Percentiles rank a stretch among this genome's conserved stretches.
Conservation (phyloP, 2,329 filamentous ascomycete species). For the Talaromyces albobiverticillius region DNA sequence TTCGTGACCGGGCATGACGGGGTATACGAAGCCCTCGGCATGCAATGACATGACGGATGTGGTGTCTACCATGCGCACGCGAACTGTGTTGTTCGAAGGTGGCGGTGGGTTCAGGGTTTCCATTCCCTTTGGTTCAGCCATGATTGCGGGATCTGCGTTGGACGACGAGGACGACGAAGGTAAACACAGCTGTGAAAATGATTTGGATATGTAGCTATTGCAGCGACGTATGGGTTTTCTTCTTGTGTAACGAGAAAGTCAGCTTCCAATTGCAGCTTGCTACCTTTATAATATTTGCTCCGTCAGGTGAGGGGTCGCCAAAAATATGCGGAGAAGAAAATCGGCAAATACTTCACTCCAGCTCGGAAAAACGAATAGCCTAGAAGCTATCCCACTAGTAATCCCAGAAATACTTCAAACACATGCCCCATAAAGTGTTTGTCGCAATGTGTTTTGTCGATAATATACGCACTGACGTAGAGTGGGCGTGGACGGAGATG, state of each 20-base stretch:
- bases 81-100: not conserved
- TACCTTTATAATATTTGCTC: not conserved
- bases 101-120: not conserved
- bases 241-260: too few relatives aligned
- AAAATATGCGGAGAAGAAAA: not conserved
- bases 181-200: too few relatives aligned
- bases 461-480: not conserved
- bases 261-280: not conserved
- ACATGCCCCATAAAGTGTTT: too few relatives aligned
- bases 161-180: too few relatives aligned
- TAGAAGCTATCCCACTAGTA: too few relatives aligned
- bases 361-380: not conserved
- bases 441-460: too few relatives aligned
- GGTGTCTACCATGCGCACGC: constrained; percentile 9
- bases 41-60: constrained; percentile 6
- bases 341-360: not conserved
- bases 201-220: not conserved
- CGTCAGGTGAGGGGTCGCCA: constrained; percentile 1
- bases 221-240: too few relatives aligned
- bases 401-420: too few relatives aligned
- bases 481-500: not conserved
- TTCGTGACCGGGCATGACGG: constrained; percentile 15
- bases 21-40: not conserved
- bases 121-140: not conserved
- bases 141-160: not conserved